A percentile compares a stretch with the other conserved stretches of the same genome.
These are phyloP conservation scores for Discostella stelligeroides DNA, from an alignment of 108 stramenopile species.

Conservation along the genomic window DNA sequence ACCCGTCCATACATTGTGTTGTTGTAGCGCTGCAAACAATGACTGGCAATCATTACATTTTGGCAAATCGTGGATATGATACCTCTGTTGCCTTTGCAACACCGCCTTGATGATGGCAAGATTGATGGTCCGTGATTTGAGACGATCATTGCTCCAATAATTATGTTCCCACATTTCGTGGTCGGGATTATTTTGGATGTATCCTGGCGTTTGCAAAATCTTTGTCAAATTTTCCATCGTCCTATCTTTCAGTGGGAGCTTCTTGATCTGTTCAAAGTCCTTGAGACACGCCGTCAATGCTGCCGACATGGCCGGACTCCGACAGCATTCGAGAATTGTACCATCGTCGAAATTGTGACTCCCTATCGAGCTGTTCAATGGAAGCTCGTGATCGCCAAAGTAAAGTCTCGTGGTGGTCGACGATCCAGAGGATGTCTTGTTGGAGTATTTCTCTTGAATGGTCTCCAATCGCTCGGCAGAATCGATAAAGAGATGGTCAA, in stretches of 20 bases:
- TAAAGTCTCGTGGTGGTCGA: slow-evolving; percentile 40
- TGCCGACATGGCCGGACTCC: slow-evolving; percentile 41
- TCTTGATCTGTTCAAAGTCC: slow-evolving; percentile 46
- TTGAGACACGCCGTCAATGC: slow-evolving; percentile 54
- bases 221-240: slow-evolving; percentile 25
- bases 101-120: slow-evolving; percentile 53
- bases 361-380: slow-evolving; percentile 53
- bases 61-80: slow-evolving; percentile 43
- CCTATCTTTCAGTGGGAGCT: slow-evolving; percentile 28
- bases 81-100: slow-evolving; percentile 51
- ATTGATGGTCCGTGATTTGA: slow-evolving; percentile 47
- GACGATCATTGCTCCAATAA: slow-evolving; percentile 45
- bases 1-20: slow-evolving; percentile 36
- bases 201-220: slow-evolving; percentile 29
- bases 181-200: slow-evolving; percentile 17
- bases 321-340: slow-evolving; percentile 52
- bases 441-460: slow-evolving; percentile 45
- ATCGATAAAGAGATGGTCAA: slow-evolving; percentile 43
- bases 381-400: slow-evolving; percentile 37
- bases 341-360: slow-evolving; percentile 56
- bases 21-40: slow-evolving; percentile 32
- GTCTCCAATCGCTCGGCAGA: slow-evolving; percentile 48
- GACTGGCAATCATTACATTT: slow-evolving; percentile 42
- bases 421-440: slow-evolving; percentile 26
- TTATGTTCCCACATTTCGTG: slow-evolving; percentile 40